Percentiles rank a stretch among this genome's conserved stretches.
Conservation (phyloP, 1,284 basidiomycete species). For the Trametes polyzona region DNA sequence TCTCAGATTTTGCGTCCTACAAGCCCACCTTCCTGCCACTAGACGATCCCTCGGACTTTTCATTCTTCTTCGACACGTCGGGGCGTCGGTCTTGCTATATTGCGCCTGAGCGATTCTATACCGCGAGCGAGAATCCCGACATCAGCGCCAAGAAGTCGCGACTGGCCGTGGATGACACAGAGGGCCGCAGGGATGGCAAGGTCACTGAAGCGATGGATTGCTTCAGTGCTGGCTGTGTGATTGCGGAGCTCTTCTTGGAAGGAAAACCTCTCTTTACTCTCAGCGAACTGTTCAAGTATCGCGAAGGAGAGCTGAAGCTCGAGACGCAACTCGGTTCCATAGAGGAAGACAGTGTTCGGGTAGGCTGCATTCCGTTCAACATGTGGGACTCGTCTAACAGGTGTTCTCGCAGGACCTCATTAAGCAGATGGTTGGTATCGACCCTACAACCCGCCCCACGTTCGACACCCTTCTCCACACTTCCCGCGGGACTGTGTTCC, state of each 20-base stretch:
- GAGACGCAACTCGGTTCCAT: slow-evolving; percentile 78
- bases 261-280: slow-evolving; percentile 94
- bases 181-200: slow-evolving; percentile 68
- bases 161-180: slow-evolving; percentile 47
- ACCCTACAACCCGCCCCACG: slow-evolving; percentile 76
- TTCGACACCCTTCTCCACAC: slow-evolving; percentile 85
- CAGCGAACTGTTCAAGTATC: slow-evolving; percentile 95
- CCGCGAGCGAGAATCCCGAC: slow-evolving; percentile 69
- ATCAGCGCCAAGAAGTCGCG: slow-evolving; percentile 66
- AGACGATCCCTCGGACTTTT: slow-evolving; percentile 97
- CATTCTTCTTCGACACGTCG: slow-evolving; percentile 97
- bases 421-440: slow-evolving; percentile 87
- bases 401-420: slow-evolving; percentile 71
- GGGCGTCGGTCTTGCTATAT: slow-evolving; percentile 94
- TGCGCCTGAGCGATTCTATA: slow-evolving; percentile 96
- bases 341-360: slow-evolving; percentile 81
- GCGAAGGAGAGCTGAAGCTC: slow-evolving; percentile 82
- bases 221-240: slow-evolving; percentile 94
- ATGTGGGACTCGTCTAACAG: neutral
- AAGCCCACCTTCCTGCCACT: slow-evolving; percentile 96
- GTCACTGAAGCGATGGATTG: slow-evolving; percentile 98
- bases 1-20: slow-evolving; percentile 97
- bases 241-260: slow-evolving; percentile 96
- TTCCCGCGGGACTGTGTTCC: slow-evolving; percentile 83
- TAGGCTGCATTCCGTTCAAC: slow-evolving; percentile 44